Evolutionary conservation across 805 yeast genomes (phyloP), one percentile per base, ranked within the genome.

Genomic region (Spathaspora sp.): DNA sequence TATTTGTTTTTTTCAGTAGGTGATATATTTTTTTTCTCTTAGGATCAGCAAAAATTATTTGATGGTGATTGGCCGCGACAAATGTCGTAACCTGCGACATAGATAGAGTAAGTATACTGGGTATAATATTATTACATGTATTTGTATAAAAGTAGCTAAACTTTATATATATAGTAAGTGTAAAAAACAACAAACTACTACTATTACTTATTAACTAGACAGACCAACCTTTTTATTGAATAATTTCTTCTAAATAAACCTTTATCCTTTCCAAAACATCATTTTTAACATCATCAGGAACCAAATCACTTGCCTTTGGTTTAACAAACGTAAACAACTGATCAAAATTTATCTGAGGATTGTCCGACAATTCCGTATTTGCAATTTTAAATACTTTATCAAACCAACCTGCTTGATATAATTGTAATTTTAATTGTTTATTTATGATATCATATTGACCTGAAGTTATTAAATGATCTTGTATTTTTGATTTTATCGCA

Each of bases 401-500:
- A 54, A 81, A 82, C 97, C 97, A 92, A 5, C 97, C 97, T 1
- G 86, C 78, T 61, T 87, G 87, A 49, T 83, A 78, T 10, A 92
- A 76, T 60, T 80, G 81, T 50, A 84, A 76, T 58, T 82, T 82
- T 52, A 92, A 69, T 46, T 78, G 74, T 48, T 80, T 78, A 47
- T 86, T 83, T 50, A 89, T 86, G 76, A 78, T 76, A 54, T 87
- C 93, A 66, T 90, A 90, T 67, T 86, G 87, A 0, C 97, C 97
- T 28, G 89, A 80, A 29, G 84, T 78, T 2, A 89, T 82, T 39
- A 90, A 76, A 60, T 83, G 83, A 52, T 81, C 81, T 59, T 87
- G 89, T 44, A 89, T 86, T 60, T 83, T 82, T 8, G 83, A 75
- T 64, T 79, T 80, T 47, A 83, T 73, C 48, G 66, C 68, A 52